Evolutionary conservation across 371 early-diverging fungal species (phyloP).

Genomic region (Mucor circinelloides): DNA sequence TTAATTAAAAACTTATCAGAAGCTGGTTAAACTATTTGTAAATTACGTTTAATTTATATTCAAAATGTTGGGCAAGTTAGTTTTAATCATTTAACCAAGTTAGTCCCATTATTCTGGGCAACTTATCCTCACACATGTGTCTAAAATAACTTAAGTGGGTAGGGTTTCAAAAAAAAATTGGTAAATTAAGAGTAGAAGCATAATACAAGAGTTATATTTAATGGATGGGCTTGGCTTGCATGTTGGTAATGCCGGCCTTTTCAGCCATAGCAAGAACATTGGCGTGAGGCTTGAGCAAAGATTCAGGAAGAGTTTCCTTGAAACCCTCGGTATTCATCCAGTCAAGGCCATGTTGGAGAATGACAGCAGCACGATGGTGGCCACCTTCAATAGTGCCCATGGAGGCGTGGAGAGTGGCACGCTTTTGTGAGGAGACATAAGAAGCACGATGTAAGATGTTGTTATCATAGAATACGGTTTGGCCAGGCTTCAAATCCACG

Average conservation of each 20-base stretch:
- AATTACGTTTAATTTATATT: no score
- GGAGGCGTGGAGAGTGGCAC: conserved; percentile 58
- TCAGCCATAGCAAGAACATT: conserved; percentile 48
- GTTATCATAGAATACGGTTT: conserved; percentile 63
- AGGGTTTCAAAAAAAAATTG: no score
- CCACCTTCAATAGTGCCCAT: conserved; percentile 62
- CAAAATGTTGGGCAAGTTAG: no score
- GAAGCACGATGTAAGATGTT: conserved; percentile 61
- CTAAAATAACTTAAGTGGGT: no score
- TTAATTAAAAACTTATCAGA: no score
- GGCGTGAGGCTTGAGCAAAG: conserved; percentile 39
- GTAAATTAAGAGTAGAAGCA: no score
- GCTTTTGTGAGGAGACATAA: conserved; percentile 45
- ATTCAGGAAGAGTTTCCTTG: conserved; percentile 37
- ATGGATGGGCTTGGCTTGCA: conserved; percentile 41
- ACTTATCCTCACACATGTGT: no score
- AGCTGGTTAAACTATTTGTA: no score
- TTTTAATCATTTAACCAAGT: no score
- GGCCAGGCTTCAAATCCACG: conserved; percentile 51
- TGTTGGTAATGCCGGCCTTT: conserved; percentile 30
- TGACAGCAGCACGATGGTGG: conserved; percentile 52
- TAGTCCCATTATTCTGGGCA: no score
- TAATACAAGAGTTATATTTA: conserved; percentile 3
- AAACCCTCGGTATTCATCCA: conserved; percentile 53
- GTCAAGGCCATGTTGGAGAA: conserved; percentile 57